Base-by-base conservation (phyloP, 768 basidiomycete species). In the Panellus pusillus region DNA sequence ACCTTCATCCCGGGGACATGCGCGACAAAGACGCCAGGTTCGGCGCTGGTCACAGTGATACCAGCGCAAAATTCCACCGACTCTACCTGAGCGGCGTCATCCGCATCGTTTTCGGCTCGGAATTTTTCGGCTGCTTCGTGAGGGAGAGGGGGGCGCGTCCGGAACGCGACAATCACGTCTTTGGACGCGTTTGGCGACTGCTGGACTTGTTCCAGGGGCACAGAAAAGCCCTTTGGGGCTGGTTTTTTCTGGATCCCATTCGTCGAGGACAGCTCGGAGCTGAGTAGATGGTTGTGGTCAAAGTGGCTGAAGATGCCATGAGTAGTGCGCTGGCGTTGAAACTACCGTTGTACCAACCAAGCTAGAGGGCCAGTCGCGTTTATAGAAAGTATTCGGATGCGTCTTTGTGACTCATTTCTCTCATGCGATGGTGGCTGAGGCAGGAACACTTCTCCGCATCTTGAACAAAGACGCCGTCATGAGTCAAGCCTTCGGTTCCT, bases 1-100 rank as follows among this genome's bases (percentile, higher is more conserved):
- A 54, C 70, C 65, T 72, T 72, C 60, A 66, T 66, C 20, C 68
- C 68, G 15, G 71, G 71, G 18, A 70, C 68, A 50, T 72, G 71
- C 2, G 65, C 69, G 11, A 70, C 57, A 38, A 71, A 67, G 19
- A 64, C 52, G 15, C 71, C 71, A 3, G 68, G 69, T 43, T 71
- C 70, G 15, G 66, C 63, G 52, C 63, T 67, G 20, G 62, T 50
- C 19, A 65, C 63, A 15, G 57, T 68, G 20, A 70, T 63, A 6
- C 70, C 69, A 17, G 65, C 40, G 47, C 68, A 70, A 36, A 68
- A 69, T 44, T 67, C 66, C 20, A 62, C 56, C 13, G 56, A 42
- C 18, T 38, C 51, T 9, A 38, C 31, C 24, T 24, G 24, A 20
- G 54, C 24, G 28, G 52, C 52, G 24, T 52, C 51, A 18, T 57